Evolutionary conservation across 345 rosid genomes (phyloP), one percentile per base, ranked within the genome.

Genomic region (Acer saccharum): DNA sequence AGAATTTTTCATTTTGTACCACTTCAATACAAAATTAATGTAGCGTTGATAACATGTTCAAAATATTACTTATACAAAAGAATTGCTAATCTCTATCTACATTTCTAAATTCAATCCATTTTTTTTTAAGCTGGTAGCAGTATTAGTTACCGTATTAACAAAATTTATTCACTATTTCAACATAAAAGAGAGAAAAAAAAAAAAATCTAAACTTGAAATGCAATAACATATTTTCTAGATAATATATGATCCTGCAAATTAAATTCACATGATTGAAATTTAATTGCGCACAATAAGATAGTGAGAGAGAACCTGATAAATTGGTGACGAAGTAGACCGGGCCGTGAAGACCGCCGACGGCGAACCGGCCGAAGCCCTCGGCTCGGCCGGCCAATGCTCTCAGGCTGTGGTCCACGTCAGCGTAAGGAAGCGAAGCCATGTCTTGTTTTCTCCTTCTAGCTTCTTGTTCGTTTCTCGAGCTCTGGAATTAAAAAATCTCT

Each of bases 341-440:
- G 1, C 97, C 97, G 73, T 89, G 86, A 73, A 91, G 88, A 68
- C 97, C 95, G 18, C 98, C 98, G 60, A 87, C 76, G 74, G 95
- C 81, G 32, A 77, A 80, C 18, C 85, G 91, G 21, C 95, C 98
- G 71, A 93, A 94, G 0, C 97, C 98, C 81, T 94, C 93, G 29
- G 97, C 97, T 39, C 85, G 83, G 57, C 91, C 91, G 72, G 92
- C 89, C 54, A 95, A 79, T 27, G 86, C 85, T 35, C 94, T 74
- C 68, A 89, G 82, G 86, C 66, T 80, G 78, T 75, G 77, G 75
- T 94, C 97, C 43, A 79, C 89, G 52, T 91, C 89, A 55, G 91
- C 77, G 77, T 93, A 93, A 25, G 97, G 92, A 25, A 91, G 80
- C 17, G 87, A 68, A 3, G 84, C 77, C 94, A 87, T 87, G 1